These are phyloP conservation scores for Nyctanthes arbortristis DNA, from an alignment of 257 asterid species.

Conservation along the genomic window DNA sequence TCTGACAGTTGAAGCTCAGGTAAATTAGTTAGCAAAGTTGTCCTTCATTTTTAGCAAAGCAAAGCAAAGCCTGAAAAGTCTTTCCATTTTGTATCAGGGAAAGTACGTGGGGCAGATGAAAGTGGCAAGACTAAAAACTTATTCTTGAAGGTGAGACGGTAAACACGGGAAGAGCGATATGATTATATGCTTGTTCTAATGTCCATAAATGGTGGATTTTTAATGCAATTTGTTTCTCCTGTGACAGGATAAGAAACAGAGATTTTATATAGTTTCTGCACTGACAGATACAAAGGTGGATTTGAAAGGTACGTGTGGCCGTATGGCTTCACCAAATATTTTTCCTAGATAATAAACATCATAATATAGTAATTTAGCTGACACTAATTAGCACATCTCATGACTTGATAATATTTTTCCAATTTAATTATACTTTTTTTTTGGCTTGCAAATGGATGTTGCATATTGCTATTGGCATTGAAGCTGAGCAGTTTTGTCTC, in stretches of 20 bases:
- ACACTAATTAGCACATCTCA: background rate
- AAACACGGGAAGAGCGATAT: background rate
- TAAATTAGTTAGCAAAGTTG: conserved; percentile 19
- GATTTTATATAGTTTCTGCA: conserved; percentile 85
- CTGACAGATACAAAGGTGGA: conserved; percentile 82
- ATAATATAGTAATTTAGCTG: too few species aligned
- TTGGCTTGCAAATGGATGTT: conserved; percentile 21
- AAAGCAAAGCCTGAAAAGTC: background rate
- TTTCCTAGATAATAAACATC: too few species aligned
- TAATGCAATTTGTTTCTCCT: background rate
- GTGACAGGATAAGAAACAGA: conserved; percentile 84
- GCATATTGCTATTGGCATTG: conserved; percentile 28
- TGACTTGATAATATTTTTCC: background rate
- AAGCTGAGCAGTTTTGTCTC: conserved; percentile 76
- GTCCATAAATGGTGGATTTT: background rate
- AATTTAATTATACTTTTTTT: background rate
- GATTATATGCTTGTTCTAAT: conserved; percentile 2
- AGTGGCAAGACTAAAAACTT: conserved; percentile 87
- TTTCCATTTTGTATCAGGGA: conserved; percentile 48
- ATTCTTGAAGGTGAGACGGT: conserved; percentile 70
- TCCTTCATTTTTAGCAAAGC: background rate
- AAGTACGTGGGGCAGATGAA: conserved; percentile 65
- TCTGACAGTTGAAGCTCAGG: conserved; percentile 95
- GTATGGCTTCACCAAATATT: background rate
- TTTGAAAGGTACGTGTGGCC: conserved; percentile 64